Percentiles rank a stretch among this genome's conserved stretches.
Conservation (phyloP, 129 eudicot species). For the Flaveria sonorensis region DNA sequence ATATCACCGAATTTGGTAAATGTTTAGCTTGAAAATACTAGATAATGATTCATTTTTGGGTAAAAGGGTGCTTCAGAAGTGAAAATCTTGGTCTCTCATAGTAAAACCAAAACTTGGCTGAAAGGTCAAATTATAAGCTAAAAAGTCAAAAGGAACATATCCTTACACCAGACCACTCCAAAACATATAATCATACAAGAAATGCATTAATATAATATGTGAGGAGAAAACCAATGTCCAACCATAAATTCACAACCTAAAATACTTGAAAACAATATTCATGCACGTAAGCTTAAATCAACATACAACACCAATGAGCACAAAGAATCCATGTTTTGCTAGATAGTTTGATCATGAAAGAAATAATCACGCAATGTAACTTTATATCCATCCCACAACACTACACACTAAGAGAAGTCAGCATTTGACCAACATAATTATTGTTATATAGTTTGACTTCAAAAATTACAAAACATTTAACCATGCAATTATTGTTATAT, state of each 20-base stretch:
- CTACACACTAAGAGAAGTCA: not conserved
- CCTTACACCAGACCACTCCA: not conserved
- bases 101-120: not conserved
- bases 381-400: conserved; percentile 2
- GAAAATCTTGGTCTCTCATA: not conserved
- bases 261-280: not conserved
- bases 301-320: not conserved
- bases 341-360: not conserved
- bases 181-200: not conserved
- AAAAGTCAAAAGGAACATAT: conserved; percentile 3
- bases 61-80: conserved; percentile 3
- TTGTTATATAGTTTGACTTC: too few species aligned
- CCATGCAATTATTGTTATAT: not conserved
- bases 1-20: conserved; percentile 14
- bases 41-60: not conserved
- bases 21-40: conserved; percentile 16
- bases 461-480: too few species aligned
- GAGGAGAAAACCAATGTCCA: too few species aligned
- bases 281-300: not conserved
- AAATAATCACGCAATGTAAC: not conserved
- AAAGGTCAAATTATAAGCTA: not conserved
- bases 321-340: conserved; percentile 1
- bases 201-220: not conserved
- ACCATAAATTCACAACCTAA: not conserved
- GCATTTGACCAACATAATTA: not conserved